phyloP scores from a whole-genome alignment of 805 yeast species.

The Wickerhamomyces alni region DNA sequence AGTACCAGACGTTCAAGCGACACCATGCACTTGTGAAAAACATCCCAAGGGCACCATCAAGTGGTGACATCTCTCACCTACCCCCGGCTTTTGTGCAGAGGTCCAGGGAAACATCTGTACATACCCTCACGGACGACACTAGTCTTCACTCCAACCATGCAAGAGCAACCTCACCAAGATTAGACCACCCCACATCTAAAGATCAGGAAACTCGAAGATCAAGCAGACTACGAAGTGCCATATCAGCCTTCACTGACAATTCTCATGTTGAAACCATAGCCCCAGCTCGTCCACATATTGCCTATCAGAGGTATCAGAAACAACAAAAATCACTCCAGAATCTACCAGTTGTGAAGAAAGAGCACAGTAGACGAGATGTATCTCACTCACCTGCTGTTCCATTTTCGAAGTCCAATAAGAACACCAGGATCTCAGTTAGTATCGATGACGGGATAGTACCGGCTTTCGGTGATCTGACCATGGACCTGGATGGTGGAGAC shows the following conservation, averaged over 20 bases:
- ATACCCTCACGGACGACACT: slow-evolving; percentile 2
- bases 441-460: slow-evolving; percentile 21
- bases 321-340: neutral
- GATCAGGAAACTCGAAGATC: too few relatives aligned
- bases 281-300: neutral
- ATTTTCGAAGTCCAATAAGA: neutral
- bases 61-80: neutral
- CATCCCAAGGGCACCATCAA: slow-evolving; percentile 4
- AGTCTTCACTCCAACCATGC: too few relatives aligned
- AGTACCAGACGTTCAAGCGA: slow-evolving; percentile 2
- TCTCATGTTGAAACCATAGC: neutral
- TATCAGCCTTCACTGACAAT: neutral
- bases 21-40: slow-evolving; percentile 14
- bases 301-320: neutral
- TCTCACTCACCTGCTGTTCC: too few relatives aligned
- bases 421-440: slow-evolving; percentile 8
- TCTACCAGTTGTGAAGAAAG: neutral
- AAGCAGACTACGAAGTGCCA: neutral
- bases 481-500: slow-evolving; percentile 12
- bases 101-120: slow-evolving; percentile 13
- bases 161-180: neutral
- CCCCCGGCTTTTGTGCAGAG: neutral
- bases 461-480: slow-evolving; percentile 19
- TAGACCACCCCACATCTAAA: neutral
- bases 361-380: too few relatives aligned